A percentile compares a stretch with the other conserved stretches of the same genome.
These are phyloP conservation scores for Picocystis sp. DNA, from an alignment of 163 green algal species.

Conservation along the genomic window DNA sequence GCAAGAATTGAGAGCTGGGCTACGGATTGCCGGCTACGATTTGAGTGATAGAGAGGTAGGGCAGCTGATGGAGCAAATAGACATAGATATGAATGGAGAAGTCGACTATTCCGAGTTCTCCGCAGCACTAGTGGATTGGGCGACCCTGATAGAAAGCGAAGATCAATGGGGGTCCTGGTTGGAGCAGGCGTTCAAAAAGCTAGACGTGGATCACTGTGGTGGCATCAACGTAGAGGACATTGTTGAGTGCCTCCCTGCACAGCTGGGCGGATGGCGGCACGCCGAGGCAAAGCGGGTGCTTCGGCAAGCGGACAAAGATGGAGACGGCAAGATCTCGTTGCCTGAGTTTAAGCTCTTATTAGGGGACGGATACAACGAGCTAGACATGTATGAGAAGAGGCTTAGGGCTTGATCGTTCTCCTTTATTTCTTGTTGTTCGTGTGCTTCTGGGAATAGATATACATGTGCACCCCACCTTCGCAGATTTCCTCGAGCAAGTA, in stretches of 20 bases:
- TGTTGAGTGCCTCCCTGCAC: conserved; percentile 6
- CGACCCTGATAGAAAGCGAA: conserved; percentile 5
- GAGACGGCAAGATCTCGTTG: conserved; percentile 16
- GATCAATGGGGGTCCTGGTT: not conserved
- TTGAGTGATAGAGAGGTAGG: conserved; percentile 12
- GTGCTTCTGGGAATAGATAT: too few relatives aligned
- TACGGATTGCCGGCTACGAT: conserved; percentile 12
- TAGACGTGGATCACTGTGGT: conserved; percentile 15
- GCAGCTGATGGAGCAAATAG: conserved; percentile 11
- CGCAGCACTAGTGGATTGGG: conserved; percentile 13
- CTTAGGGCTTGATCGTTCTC: not conserved
- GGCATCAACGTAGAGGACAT: conserved; percentile 13
- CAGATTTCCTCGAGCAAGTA: too few relatives aligned
- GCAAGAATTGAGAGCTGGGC: not conserved
- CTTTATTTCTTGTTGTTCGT: too few relatives aligned
- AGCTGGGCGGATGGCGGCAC: conserved; percentile 2
- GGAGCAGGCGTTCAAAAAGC: conserved; percentile 11
- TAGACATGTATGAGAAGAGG: conserved; percentile 11
- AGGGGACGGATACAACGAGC: conserved; percentile 1
- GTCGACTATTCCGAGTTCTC: conserved; percentile 14
- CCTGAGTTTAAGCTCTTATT: conserved; percentile 15
- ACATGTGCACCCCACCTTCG: too few relatives aligned
- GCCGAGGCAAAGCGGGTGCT: conserved; percentile 6
- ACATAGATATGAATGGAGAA: conserved; percentile 11
- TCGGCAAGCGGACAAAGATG: conserved; percentile 14